Conservation (phyloP, 257 asterid species). For the Salvia miltiorrhiza region DNA sequence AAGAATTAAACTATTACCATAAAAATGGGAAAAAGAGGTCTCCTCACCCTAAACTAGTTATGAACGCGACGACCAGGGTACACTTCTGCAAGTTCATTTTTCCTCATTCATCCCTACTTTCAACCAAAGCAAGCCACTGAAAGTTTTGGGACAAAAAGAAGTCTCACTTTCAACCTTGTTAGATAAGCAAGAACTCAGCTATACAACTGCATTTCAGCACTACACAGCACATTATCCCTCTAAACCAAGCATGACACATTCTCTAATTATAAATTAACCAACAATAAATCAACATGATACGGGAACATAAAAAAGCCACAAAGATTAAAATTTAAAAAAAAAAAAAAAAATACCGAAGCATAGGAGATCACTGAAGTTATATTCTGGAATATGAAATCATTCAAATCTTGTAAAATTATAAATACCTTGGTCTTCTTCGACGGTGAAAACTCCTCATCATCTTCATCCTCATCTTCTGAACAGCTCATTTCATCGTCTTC, state of each 20-base stretch:
- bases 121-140: neutral
- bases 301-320: neutral
- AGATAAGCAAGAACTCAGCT: neutral
- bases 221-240: neutral
- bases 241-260: neutral
- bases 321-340: neutral
- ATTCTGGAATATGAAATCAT: neutral
- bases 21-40: neutral
- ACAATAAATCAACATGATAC: neutral
- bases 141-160: neutral
- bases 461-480: conserved; percentile 52
- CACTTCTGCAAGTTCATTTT: neutral
- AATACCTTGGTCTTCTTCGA: conserved; percentile 52
- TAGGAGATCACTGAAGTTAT: no score
- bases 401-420: neutral
- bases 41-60: neutral
- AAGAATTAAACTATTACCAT: neutral
- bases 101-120: neutral
- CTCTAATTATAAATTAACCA: neutral
- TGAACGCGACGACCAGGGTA: neutral
- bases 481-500: conserved; percentile 42
- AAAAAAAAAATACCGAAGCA: neutral
- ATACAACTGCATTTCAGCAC: neutral
- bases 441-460: conserved; percentile 37
- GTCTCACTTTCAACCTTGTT: neutral